Base-by-base conservation (phyloP, 2,329 filamentous ascomycete species). In the Escovopsis weberi region DNA sequence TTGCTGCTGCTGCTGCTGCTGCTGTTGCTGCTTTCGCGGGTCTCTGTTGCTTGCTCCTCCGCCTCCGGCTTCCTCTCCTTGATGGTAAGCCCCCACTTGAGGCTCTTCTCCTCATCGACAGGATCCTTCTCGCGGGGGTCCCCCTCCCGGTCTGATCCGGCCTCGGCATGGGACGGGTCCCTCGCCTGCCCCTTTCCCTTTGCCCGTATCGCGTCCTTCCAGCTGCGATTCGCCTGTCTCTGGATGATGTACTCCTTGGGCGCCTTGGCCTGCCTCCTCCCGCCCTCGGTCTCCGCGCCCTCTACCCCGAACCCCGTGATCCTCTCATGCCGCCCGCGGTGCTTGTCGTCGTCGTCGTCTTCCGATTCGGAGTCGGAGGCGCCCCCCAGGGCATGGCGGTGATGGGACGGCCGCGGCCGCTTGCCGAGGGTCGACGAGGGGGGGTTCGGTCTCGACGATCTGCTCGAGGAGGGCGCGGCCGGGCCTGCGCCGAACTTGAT, bases 201-300 rank as follows among this genome's bases (percentile, higher is more conserved):
- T 47, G 64, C 61, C 28, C 28, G 28, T 32, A 11, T 11, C 44
- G 78, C 73, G 45, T 69, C 66, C 51, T 70, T 67, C 78, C 77
- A 81, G 61, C 82, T 74, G 42, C 70, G 66, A 58, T 82, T 83
- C 48, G 64, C 61, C 51, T 72, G 66, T 34, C 62, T 62, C 28
- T 67, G 63, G 49, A 85, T 85, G 15, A 83, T 63, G 37, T 76
- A 64, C 7, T 67, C 51, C 46, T 58, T 58, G 32, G 51, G 48
- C n/a, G 49, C 48, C 39, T 47, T 50, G 18, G 44, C 10, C 8
- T 49, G 47, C 23, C 52, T 58, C 45, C 37, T 63, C 57, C 48
- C 58, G 49, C 48, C 56, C 47, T 56, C 72, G 63, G 50, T 59
- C 47, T 63, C 61, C 12, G 59, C 59, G 9, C 60, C 60, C 11